Conservation (phyloP, 2,329 filamentous ascomycete genomes). For the Chaetomiaceae sp. region DNA sequence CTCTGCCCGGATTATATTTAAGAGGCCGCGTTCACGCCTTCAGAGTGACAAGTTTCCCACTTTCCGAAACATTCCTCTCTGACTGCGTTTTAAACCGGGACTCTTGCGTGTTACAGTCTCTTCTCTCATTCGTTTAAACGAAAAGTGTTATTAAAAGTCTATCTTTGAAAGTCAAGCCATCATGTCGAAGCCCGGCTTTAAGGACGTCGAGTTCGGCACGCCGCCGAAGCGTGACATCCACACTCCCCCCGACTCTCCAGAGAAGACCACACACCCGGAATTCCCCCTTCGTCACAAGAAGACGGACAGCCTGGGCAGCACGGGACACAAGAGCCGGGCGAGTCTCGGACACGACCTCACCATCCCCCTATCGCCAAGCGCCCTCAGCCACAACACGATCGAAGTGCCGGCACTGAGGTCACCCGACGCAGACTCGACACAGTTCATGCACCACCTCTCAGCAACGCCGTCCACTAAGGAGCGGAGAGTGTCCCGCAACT, state of each 20-base stretch:
- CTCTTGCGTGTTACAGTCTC: too few species aligned
- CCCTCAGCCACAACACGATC: slow-evolving; percentile 47
- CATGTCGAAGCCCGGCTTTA: slow-evolving; percentile 16
- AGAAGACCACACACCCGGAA: slow-evolving; percentile 12
- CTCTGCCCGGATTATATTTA: background rate
- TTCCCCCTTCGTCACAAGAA: slow-evolving; percentile 16
- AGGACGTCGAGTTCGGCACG: slow-evolving; percentile 16
- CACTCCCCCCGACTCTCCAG: slow-evolving; percentile 20
- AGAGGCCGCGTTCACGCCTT: background rate
- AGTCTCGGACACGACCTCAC: slow-evolving; percentile 16
- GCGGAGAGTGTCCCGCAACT: slow-evolving; percentile 66
- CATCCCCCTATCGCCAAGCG: slow-evolving; percentile 20
- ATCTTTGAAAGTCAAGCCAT: background rate
- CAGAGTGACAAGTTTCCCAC: background rate
- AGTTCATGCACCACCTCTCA: slow-evolving; percentile 70
- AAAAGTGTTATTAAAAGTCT: too few species aligned
- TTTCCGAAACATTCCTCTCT: background rate
- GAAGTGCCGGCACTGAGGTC: slow-evolving; percentile 67
- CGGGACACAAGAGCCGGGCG: slow-evolving; percentile 7
- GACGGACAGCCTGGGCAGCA: slow-evolving; percentile 6
- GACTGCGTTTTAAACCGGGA: too few species aligned
- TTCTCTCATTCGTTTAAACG: background rate
- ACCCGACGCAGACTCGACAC: slow-evolving; percentile 60
- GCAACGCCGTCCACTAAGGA: slow-evolving; percentile 63
- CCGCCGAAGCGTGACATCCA: slow-evolving; percentile 5